Conservation (phyloP, 2,329 filamentous ascomycete species). For the Nannizzia gypsea region DNA sequence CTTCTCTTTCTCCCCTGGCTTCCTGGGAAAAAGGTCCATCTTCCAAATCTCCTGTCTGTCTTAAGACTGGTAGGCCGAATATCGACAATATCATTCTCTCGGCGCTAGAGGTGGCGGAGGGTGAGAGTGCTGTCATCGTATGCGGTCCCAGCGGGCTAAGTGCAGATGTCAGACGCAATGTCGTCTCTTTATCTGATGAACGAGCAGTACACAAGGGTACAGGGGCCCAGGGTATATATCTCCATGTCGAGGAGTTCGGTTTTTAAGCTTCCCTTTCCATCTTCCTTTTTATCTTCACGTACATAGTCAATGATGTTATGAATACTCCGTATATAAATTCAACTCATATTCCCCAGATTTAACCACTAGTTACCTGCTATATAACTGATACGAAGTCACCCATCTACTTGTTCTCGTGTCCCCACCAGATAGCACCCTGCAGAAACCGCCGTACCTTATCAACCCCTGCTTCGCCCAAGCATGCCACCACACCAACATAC, state of each 20-base stretch:
- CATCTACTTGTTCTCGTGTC: not conserved
- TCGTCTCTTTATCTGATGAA: conserved; percentile 50
- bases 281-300: not conserved
- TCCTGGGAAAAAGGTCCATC: not conserved
- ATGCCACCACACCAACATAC: conserved; percentile 24
- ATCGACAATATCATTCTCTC: conserved; percentile 42
- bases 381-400: not conserved
- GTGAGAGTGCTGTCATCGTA: conserved; percentile 52
- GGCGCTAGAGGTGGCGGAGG: conserved; percentile 46
- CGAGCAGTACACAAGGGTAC: conserved; percentile 56
- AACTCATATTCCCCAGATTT: not conserved
- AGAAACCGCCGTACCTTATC: conserved; percentile 20
- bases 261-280: conserved; percentile 23
- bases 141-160: conserved; percentile 48
- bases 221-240: conserved; percentile 51
- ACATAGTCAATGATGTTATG: not conserved
- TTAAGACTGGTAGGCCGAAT: conserved; percentile 39
- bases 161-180: conserved; percentile 43
- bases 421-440: conserved; percentile 7
- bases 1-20: not conserved
- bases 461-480: conserved; percentile 18
- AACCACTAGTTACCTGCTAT: too few species aligned
- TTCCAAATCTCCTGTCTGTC: not conserved
- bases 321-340: not conserved
- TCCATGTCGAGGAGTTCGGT: conserved; percentile 49